Base-by-base conservation (phyloP, 2,329 filamentous ascomycete species). In the Diaporthe velutina region DNA sequence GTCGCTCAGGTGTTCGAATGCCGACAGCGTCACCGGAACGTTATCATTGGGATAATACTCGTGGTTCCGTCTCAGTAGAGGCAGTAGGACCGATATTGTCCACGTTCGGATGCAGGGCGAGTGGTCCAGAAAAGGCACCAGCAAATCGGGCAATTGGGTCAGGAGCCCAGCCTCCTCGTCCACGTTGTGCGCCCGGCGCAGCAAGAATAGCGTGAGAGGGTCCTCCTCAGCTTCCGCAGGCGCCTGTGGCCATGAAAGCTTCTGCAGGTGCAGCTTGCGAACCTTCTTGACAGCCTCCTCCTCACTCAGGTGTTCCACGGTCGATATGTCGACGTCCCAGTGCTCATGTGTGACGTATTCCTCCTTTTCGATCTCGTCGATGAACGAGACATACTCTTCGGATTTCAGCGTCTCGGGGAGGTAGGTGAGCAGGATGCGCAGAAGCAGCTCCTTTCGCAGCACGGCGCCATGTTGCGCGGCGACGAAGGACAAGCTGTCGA, bases 341-440 rank as follows among this genome's bases (percentile, higher is more conserved):
- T 85, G 80, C 38, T 82, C 77, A 40, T 82, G 78, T 30, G 85
- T 82, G 38, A 85, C 82, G 54, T 89, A 84, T 28, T 87, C 82
- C 70, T 85, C 86, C 6, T 84, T 84, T 54, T 85, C 86, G 75
- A 95, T 84, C 70, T 91, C 88, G 78, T 89, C 83, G 25, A 95
- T 80, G 70, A 94, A 89, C 19, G 85, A 85, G 25, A 90, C 85
- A 80, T 96, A 96, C 60, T 86, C 81, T n/a, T 83, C 83, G 7
- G 94, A 91, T 7, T 89, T 89, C 7, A 91, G 80, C 57, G 89
- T 92, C 82, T 96, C 94, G 35, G 95, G 95, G 1, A 97, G 87
- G 80, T 93, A 94, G 28, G 93, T 94, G 60, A 97, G 88, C 30
- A 97, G 84, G 71, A 97, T 91, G 58, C 93, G 91, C 74, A 97